These are phyloP conservation scores for Collybia sp. DNA, from an alignment of 768 basidiomycete genomes.

Conservation along the genomic window DNA sequence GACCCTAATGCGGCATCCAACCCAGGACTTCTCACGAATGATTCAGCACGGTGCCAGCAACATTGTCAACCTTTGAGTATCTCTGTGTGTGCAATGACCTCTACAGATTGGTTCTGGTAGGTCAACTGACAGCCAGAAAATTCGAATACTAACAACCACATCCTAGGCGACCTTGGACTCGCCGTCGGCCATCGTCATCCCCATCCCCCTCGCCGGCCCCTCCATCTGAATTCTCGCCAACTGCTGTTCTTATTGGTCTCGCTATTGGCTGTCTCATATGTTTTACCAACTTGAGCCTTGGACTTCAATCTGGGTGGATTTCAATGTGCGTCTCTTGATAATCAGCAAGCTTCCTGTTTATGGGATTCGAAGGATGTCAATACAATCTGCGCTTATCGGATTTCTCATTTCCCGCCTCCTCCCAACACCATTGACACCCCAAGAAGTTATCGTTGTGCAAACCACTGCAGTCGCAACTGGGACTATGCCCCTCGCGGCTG, in stretches of 20 bases:
- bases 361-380: constrained; percentile 75
- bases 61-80: too few relatives aligned
- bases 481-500: constrained; percentile 79
- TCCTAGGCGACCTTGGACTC: too few relatives aligned
- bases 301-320: constrained; percentile 88
- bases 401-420: constrained; percentile 79
- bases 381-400: constrained; percentile 91
- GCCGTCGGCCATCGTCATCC: too few relatives aligned
- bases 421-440: constrained; percentile 72
- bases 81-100: too few relatives aligned
- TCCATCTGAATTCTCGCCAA: constrained; percentile 37
- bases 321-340: constrained; percentile 54
- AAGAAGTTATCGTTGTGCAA: constrained; percentile 92
- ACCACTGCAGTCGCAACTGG: constrained; percentile 96
- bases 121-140: too few relatives aligned
- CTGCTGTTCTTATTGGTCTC: constrained; percentile 73
- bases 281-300: constrained; percentile 89
- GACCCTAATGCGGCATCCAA: not conserved
- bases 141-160: too few relatives aligned
- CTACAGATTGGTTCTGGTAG: too few relatives aligned
- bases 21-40: too few relatives aligned
- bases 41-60: too few relatives aligned
- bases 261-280: constrained; percentile 83
- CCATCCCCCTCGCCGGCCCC: not conserved
- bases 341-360: not conserved